These are phyloP conservation scores for Flaveria robusta DNA, from an alignment of 129 eudicot species.

Conservation along the genomic window DNA sequence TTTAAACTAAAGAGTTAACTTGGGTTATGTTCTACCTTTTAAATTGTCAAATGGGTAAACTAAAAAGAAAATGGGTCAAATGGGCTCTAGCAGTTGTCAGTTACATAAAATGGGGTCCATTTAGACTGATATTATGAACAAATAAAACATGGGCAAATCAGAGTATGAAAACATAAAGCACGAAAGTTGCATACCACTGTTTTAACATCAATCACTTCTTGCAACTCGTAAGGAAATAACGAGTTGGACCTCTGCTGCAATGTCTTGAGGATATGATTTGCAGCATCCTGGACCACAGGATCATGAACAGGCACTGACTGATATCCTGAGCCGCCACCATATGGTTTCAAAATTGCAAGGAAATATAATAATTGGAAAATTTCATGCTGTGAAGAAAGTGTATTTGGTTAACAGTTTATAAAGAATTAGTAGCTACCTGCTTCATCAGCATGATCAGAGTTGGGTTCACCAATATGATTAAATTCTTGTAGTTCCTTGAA, in stretches of 20 bases:
- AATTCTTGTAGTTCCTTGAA: constrained; percentile 83
- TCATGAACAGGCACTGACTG: constrained; percentile 74
- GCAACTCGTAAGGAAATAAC: constrained; percentile 66
- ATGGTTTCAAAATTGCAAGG: constrained; percentile 26
- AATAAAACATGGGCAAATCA: background rate
- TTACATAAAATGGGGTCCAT: background rate
- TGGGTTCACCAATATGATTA: constrained; percentile 57
- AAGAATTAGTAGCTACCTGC: constrained; percentile 33
- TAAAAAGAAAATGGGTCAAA: background rate
- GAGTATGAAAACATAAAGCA: background rate
- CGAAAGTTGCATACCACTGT: constrained; percentile 54
- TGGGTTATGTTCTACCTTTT: background rate
- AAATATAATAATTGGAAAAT: background rate
- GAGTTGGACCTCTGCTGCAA: constrained; percentile 91
- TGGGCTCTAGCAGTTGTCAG: background rate
- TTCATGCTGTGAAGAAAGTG: constrained; percentile 6
- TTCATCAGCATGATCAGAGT: constrained; percentile 39
- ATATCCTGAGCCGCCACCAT: constrained; percentile 55
- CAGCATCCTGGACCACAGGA: constrained; percentile 84
- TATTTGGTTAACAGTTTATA: background rate
- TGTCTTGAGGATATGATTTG: constrained; percentile 69
- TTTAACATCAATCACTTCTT: constrained; percentile 72
- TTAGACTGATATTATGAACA: background rate
- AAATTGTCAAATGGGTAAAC: background rate
- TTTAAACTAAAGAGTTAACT: background rate